Base-by-base conservation (phyloP, 805 yeast genomes). In the Saccharomyces cerevisiae region DNA sequence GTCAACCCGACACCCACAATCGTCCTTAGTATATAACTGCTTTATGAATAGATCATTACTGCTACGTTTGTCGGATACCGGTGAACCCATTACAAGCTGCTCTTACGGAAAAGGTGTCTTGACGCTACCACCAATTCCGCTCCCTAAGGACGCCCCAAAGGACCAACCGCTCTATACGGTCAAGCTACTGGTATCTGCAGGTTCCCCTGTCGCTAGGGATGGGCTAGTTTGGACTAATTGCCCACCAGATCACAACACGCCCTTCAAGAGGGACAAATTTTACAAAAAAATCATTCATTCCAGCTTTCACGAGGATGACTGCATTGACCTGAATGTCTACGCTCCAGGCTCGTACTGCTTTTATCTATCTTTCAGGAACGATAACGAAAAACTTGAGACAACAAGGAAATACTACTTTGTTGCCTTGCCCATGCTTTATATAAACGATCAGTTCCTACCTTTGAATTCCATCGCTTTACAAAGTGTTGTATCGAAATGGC, bases 401-500 rank as follows among this genome's bases (percentile, higher is more conserved):
- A 83, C 96, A 0, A 73, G 83, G 32, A 77, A 79, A 60, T 84
- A 76, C 70, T 83, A 84, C 68, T 88, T 92, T 69, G 84, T 82
- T 30, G 96, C 86, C 11, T 89, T 91, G 1, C 95, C 97, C 2
- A 81, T 83, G 13, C 76, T 92, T 55, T 72, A 74, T 47, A 73
- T 88, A 53, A 76, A 79, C 49, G 81, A 73, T 47, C 66, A 75
- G 17, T 82, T 77, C 59, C 61, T 91, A 30, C 85, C 92, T 1
- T 78, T 91, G 64, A 88, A 91, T 64, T 79, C 91, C 8, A 79
- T 92, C 57, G 85, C 88, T 49, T 74, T 92, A 66, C 94, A 91
- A 69, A 81, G 96, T 0, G 83, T 94, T 46, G 81, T 92, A 3
- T 88, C 97, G 43, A 92, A 92, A 72, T 89, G 97, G 92, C 80